Conservation (phyloP, 495 filamentous ascomycete species). For the Hamigera avellanea region DNA sequence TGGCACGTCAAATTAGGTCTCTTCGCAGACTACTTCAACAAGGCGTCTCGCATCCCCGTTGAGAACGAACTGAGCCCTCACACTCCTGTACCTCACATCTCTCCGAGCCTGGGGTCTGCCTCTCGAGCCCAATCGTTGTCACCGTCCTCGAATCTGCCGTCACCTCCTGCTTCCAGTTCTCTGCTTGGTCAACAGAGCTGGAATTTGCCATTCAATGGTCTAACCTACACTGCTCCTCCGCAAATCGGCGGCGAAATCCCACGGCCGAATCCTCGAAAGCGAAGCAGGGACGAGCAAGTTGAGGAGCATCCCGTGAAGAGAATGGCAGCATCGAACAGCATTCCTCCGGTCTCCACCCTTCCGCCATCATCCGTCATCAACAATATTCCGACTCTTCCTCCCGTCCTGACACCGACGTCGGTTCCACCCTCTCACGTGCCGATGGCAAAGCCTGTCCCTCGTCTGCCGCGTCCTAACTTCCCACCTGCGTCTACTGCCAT, state of each 20-base stretch:
- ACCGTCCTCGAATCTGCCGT: constrained; percentile 38
- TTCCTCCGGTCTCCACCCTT: constrained; percentile 20
- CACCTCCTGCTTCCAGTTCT: constrained; percentile 31
- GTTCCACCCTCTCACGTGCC: constrained; percentile 21
- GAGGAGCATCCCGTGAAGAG: constrained; percentile 62
- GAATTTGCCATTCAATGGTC: constrained; percentile 16
- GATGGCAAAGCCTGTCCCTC: constrained; percentile 23
- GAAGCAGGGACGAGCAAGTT: constrained; percentile 54
- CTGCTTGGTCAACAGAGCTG: constrained; percentile 20
- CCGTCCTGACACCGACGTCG: constrained; percentile 24
- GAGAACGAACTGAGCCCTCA: constrained; percentile 11
- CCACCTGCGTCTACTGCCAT: constrained; percentile 20
- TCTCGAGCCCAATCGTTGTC: constrained; percentile 20
- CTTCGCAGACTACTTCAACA: constrained; percentile 72
- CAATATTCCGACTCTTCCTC: constrained; percentile 26
- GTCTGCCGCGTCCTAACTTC: constrained; percentile 47
- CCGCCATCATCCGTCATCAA: constrained; percentile 19
- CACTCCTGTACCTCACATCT: constrained; percentile 19
- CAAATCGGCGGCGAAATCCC: constrained; percentile 18
- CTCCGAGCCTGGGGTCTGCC: constrained; percentile 13
- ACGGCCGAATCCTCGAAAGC: constrained; percentile 46
- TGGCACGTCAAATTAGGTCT: constrained; percentile 75
- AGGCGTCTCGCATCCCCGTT: constrained; percentile 34
- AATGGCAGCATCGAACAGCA: constrained; percentile 22
- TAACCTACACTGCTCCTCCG: constrained; percentile 15